Evolutionary conservation across 73 alveolate genomes (phyloP).

Genomic region (Paraurostyla sp.): DNA sequence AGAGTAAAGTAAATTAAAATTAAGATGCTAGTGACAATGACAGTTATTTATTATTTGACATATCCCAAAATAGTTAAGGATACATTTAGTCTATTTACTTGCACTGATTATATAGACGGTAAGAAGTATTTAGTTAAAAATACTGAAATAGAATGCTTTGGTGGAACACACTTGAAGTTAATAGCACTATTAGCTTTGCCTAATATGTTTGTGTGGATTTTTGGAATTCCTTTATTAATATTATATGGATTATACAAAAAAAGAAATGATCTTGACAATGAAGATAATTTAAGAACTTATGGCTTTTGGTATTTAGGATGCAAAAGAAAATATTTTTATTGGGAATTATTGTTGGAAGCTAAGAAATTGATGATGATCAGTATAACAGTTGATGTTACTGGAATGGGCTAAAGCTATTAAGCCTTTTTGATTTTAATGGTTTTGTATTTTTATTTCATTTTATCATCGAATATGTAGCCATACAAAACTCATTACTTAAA

Average conservation of each 20-base stretch:
- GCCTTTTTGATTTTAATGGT: slow-evolving; percentile 45
- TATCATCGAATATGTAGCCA: slow-evolving; percentile 4
- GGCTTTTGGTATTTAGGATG: slow-evolving; percentile 58
- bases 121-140: slow-evolving; percentile 19
- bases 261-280: slow-evolving; percentile 1
- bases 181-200: slow-evolving; percentile 27
- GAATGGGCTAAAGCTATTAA: slow-evolving; percentile 34
- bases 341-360: slow-evolving; percentile 17
- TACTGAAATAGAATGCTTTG: slow-evolving; percentile 46
- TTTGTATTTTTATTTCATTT: not conserved
- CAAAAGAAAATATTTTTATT: not conserved
- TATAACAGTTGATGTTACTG: slow-evolving; percentile 26
- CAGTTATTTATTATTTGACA: slow-evolving; percentile 34
- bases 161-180: slow-evolving; percentile 9
- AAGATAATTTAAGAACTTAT: not conserved
- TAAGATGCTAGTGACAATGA: slow-evolving; percentile 25
- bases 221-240: slow-evolving; percentile 9
- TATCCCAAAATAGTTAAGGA: slow-evolving; percentile 40
- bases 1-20: slow-evolving; percentile 11
- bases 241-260: slow-evolving; percentile 1
- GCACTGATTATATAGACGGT: slow-evolving; percentile 22
- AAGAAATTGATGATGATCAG: slow-evolving; percentile 45
- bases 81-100: slow-evolving; percentile 27
- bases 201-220: slow-evolving; percentile 31
- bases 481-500: slow-evolving; percentile 5